phyloP scores from a whole-genome alignment of 2,329 filamentous ascomycete species.

The Botrytis paeoniae region DNA sequence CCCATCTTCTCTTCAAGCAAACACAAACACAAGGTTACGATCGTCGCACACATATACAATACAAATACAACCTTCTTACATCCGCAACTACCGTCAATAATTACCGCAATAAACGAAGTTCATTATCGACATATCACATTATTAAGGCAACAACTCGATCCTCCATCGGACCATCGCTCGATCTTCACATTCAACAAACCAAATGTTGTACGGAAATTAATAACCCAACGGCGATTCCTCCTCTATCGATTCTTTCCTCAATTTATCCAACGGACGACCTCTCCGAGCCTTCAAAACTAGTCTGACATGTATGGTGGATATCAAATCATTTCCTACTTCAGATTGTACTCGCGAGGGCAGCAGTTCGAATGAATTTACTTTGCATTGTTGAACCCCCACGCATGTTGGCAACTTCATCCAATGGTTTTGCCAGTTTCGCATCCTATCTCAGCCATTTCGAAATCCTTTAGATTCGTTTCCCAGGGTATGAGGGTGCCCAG shows the following conservation, averaged over 20 bases:
- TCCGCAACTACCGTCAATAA: neutral
- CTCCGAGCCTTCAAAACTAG: neutral
- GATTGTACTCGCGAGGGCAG: neutral
- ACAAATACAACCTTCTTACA: neutral
- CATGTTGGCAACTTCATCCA: neutral
- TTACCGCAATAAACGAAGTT: neutral
- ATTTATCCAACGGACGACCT: conserved; percentile 1
- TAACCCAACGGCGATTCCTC: neutral
- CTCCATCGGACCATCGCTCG: neutral
- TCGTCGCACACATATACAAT: neutral
- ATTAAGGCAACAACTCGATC: neutral
- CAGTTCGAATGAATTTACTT: neutral
- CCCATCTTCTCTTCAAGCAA: too few relatives aligned
- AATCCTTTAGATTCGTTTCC: neutral
- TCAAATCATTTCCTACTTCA: neutral
- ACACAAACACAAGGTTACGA: neutral
- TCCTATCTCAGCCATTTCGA: neutral
- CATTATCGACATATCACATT: conserved; percentile 4
- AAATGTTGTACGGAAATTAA: neutral
- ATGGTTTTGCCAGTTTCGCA: neutral
- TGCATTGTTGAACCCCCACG: conserved; percentile 5
- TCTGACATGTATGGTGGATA: neutral
- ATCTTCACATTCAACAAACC: neutral
- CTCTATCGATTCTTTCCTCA: neutral
- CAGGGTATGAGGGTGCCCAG: neutral